Conservation (phyloP, 2,329 filamentous ascomycete genomes). For the Aureobasidium musti region DNA sequence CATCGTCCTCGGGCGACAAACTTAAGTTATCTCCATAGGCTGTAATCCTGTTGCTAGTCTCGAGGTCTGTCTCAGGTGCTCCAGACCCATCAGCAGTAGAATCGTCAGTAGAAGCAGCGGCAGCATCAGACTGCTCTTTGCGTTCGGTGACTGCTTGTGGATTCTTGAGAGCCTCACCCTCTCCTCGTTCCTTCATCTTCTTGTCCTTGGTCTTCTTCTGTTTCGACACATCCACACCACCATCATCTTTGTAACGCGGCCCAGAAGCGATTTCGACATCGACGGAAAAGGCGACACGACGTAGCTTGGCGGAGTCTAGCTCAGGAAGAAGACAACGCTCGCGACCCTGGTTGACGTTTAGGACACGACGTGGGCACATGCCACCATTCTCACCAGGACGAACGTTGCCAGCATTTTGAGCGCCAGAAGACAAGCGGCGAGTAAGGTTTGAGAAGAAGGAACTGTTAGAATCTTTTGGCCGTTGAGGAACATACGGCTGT, state of each 20-base stretch:
- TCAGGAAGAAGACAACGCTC: conserved; percentile 78
- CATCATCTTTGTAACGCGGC: conserved; percentile 69
- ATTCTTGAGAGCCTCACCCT: conserved; percentile 72
- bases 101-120: conserved; percentile 39
- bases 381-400: conserved; percentile 63
- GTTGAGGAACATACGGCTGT: conserved; percentile 70
- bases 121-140: conserved; percentile 54
- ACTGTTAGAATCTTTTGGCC: conserved; percentile 65
- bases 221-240: conserved; percentile 37
- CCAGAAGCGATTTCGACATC: conserved; percentile 95
- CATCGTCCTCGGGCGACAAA: conserved; percentile 63
- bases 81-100: conserved; percentile 47
- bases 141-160: conserved; percentile 58
- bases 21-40: conserved; percentile 33
- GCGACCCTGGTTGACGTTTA: conserved; percentile 82
- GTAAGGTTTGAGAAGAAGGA: conserved; percentile 81
- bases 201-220: conserved; percentile 65
- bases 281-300: conserved; percentile 91
- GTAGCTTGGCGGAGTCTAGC: conserved; percentile 75
- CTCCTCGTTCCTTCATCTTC: conserved; percentile 64
- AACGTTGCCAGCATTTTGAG: conserved; percentile 48
- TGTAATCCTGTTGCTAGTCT: conserved; percentile 18
- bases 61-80: conserved; percentile 42
- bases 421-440: conserved; percentile 71
- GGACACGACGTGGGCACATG: conserved; percentile 73